These are phyloP conservation scores for Colletotrichum somersetense DNA, from an alignment of 2,329 filamentous ascomycete genomes.

Conservation along the genomic window DNA sequence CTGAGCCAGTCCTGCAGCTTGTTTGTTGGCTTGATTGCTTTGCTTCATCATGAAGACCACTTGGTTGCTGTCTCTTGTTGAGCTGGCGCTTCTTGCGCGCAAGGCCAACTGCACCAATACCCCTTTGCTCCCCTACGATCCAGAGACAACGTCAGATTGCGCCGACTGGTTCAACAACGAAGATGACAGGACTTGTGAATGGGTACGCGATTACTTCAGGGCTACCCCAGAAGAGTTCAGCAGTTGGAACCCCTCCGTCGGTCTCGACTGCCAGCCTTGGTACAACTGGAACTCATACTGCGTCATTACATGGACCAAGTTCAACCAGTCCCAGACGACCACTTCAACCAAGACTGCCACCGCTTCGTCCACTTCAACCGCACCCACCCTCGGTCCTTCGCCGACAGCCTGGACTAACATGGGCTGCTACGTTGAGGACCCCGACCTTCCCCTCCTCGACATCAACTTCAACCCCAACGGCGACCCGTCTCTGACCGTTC, in stretches of 20 bases:
- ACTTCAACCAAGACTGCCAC: neutral
- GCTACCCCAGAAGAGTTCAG: neutral
- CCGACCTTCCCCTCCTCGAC: neutral
- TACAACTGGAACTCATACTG: constrained; percentile 10
- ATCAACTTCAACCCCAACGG: neutral
- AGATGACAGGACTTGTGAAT: neutral
- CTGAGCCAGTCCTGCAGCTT: too few relatives aligned
- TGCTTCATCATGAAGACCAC: neutral
- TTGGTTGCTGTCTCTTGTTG: neutral
- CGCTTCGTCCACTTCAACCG: constrained; percentile 5
- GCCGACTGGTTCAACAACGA: constrained; percentile 7
- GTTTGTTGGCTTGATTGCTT: too few relatives aligned
- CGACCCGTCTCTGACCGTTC: neutral
- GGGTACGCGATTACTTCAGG: neutral
- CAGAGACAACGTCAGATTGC: constrained; percentile 1
- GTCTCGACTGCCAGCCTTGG: neutral
- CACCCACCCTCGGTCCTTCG: constrained; percentile 43
- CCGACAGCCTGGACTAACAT: constrained; percentile 25
- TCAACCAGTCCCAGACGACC: neutral
- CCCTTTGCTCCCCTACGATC: constrained; percentile 2
- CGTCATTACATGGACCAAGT: neutral
- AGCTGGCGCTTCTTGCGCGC: neutral
- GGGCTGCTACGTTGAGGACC: constrained; percentile 9
- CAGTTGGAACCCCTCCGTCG: neutral
- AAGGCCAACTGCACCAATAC: neutral